Base-by-base conservation (phyloP, 108 stramenopile genomes). In the Skeletonema potamos region DNA sequence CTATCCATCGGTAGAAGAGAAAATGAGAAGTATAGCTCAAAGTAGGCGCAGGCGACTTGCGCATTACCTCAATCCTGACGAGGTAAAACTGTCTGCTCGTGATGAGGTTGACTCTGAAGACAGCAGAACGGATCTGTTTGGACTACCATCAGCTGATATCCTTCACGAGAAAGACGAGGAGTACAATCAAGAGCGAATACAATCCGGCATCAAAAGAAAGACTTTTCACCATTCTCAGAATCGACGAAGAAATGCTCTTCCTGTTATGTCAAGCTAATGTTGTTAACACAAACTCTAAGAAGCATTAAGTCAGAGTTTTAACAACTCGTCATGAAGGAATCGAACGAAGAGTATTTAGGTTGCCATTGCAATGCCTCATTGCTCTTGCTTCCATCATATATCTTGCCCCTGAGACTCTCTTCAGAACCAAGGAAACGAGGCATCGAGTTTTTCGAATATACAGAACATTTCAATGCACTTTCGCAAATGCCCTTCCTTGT, bases 401-500 rank as follows among this genome's bases (percentile, higher is more conserved):
- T 64, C 66, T 95, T 95, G 9, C 90, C 92, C 33, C 72, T 82
- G 10, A 74, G 76, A 26, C 82, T 85, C 24, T 65, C 68, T 11
- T 76, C 84, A n/a, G 62, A 37, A 43, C 87, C 88, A 26, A 70
- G 43, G 79, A 95, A 92, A 26, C 59, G 58, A 2, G 94, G 94
- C 86, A 95, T 83, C 7, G 66, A 36, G 34, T 41, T 67, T 2
- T 55, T 83, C 8, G 20, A 20, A 79, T 90, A 95, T 22, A 61
- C 62, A 15, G 58, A 54, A 33, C 74, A 58, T 58, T 92, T 86
- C 64, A 92, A 59, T 15, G 92, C 87, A 70, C 85, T 87, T 64
- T 90, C 89, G 57, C 94, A 95, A 55, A 95, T 95, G 24, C 86
- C 83, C 57, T 68, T 66, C 63, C 90, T 76, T 13, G 90, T 90